Evolutionary conservation across 2,329 filamentous ascomycete genomes (phyloP).

Genomic region (Sporothrix variecibatus): DNA sequence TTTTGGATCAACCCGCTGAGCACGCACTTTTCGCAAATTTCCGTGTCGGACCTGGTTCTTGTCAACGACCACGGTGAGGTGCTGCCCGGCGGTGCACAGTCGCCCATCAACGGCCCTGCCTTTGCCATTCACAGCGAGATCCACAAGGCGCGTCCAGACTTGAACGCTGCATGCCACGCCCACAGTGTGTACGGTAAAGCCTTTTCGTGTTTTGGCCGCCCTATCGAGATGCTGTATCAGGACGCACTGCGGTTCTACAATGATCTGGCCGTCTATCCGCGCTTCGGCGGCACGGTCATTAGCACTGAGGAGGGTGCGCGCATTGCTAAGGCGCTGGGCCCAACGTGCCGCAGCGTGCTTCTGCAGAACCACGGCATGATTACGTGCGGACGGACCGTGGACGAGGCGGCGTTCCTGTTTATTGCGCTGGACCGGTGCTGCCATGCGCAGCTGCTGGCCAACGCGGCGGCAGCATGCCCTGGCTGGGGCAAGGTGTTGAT

Average conservation of each 20-base stretch:
- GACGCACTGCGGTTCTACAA: constrained; percentile 65
- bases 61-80: constrained; percentile 61
- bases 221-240: constrained; percentile 69
- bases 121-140: constrained; percentile 70
- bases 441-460: constrained; percentile 59
- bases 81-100: constrained; percentile 40
- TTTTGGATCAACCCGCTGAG: constrained; percentile 57
- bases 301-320: constrained; percentile 63
- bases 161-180: constrained; percentile 67
- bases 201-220: constrained; percentile 64
- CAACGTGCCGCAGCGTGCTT: constrained; percentile 62
- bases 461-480: constrained; percentile 17
- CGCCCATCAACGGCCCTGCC: constrained; percentile 66
- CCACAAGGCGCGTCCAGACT: constrained; percentile 64
- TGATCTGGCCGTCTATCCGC: constrained; percentile 67
- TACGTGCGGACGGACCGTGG: constrained; percentile 69
- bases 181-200: constrained; percentile 67
- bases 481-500: constrained; percentile 34
- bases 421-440: constrained; percentile 68
- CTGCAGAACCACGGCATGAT: constrained; percentile 72
- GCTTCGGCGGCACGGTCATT: constrained; percentile 54
- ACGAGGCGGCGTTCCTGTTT: constrained; percentile 72
- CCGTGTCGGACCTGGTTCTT: constrained; percentile 69
- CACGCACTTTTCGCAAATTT: constrained; percentile 65
- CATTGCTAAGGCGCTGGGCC: constrained; percentile 64